phyloP scores from a whole-genome alignment of 1,284 basidiomycete genomes.

The Papiliotrema terrestris region DNA sequence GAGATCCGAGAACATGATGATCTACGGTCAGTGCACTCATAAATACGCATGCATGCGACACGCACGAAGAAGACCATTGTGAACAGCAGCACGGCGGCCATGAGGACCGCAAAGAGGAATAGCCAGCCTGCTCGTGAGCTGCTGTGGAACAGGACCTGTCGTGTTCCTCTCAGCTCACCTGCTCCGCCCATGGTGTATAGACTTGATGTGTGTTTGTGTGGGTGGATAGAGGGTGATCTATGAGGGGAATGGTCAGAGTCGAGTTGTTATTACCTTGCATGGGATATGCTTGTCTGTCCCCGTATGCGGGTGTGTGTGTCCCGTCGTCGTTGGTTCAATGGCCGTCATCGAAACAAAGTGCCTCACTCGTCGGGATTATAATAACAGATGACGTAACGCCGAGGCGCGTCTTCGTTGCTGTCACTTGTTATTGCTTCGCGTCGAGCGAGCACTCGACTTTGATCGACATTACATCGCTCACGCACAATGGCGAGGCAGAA shows the following conservation, averaged over 20 bases:
- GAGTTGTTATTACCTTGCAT: neutral
- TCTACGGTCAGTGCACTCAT: slow-evolving; percentile 55
- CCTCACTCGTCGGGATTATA: neutral
- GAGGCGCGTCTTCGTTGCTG: neutral
- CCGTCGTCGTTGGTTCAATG: too few species aligned
- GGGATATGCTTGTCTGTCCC: too few species aligned
- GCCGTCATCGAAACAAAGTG: too few species aligned
- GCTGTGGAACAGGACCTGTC: neutral
- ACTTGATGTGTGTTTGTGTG: neutral
- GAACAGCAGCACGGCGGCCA: slow-evolving; percentile 88
- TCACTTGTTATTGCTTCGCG: too few species aligned
- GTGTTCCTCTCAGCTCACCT: slow-evolving; percentile 25
- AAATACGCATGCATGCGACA: slow-evolving; percentile 28
- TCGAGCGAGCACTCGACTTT: too few species aligned
- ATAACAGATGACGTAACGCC: neutral
- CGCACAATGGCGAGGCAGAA: neutral
- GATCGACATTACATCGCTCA: too few species aligned
- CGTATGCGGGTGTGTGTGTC: too few species aligned
- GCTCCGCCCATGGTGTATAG: slow-evolving; percentile 44
- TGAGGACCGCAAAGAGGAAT: slow-evolving; percentile 87
- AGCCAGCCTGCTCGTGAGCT: slow-evolving; percentile 67
- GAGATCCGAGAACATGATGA: slow-evolving; percentile 99
- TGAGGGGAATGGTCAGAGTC: slow-evolving; percentile 1
- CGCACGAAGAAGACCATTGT: slow-evolving; percentile 98
- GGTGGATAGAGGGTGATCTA: neutral